Percentiles rank a stretch among this genome's conserved stretches.
Evolutionary conservation across 768 basidiomycete species (phyloP).

Genomic region (Podaxis carcinomalis): DNA sequence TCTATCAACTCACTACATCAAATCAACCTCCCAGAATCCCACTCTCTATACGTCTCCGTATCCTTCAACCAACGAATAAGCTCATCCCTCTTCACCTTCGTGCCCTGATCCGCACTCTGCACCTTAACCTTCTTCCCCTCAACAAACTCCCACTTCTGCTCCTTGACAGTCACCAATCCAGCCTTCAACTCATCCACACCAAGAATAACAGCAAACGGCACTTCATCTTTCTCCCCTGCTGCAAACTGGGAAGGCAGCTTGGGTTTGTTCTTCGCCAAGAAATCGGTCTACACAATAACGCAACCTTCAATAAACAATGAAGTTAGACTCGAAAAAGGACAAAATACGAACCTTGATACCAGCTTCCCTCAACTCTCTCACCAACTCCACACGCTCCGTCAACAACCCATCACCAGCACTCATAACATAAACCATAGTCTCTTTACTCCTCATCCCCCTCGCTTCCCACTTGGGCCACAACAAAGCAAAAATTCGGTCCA

Average conservation of each 20-base stretch:
- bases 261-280: constrained; percentile 88
- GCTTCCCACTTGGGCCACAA: constrained; percentile 85
- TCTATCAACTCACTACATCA: neutral
- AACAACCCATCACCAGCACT: constrained; percentile 86
- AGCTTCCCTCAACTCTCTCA: constrained; percentile 73
- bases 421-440: constrained; percentile 93
- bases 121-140: constrained; percentile 71
- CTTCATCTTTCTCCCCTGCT: constrained; percentile 85
- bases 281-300: constrained; percentile 63
- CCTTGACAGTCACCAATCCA: constrained; percentile 87
- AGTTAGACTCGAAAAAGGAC: neutral
- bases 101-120: constrained; percentile 59
- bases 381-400: constrained; percentile 78
- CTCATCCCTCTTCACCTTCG: constrained; percentile 56
- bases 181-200: constrained; percentile 80
- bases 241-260: constrained; percentile 86
- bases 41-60: constrained; percentile 40
- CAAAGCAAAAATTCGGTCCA: constrained; percentile 91
- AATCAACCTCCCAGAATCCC: constrained; percentile 29
- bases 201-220: constrained; percentile 91
- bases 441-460: constrained; percentile 75
- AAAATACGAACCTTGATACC: constrained; percentile 73
- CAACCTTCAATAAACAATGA: neutral
- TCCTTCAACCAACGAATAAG: constrained; percentile 61
- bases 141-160: constrained; percentile 78